A percentile compares a stretch with the other conserved stretches of the same genome.
Conservation (phyloP, 495 filamentous ascomycete genomes). For the Aspergillus sparsus region DNA sequence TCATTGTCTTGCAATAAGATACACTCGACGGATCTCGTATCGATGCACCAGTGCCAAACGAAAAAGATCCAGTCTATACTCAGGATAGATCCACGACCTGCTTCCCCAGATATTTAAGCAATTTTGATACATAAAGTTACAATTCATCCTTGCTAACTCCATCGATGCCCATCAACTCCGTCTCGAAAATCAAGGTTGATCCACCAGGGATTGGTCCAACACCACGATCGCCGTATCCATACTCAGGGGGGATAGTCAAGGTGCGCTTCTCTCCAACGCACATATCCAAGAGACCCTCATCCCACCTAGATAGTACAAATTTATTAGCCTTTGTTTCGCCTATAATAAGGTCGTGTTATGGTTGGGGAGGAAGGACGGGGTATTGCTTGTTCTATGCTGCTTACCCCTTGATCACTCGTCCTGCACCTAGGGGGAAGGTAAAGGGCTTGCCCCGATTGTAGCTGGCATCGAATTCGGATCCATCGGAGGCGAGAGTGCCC, state of each 20-base stretch:
- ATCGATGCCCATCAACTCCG: constrained; percentile 82
- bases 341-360: not conserved
- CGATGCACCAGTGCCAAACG: too few species aligned
- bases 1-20: too few species aligned
- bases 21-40: too few species aligned
- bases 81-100: too few species aligned
- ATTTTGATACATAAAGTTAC: constrained; percentile 22
- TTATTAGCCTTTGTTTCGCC: not conserved
- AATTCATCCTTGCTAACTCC: constrained; percentile 70
- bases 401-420: constrained; percentile 84
- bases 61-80: too few species aligned
- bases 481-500: constrained; percentile 64
- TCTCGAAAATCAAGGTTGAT: constrained; percentile 86
- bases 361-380: not conserved
- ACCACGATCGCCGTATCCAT: constrained; percentile 75
- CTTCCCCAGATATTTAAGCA: too few species aligned
- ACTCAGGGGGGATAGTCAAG: constrained; percentile 84
- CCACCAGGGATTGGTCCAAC: constrained; percentile 79
- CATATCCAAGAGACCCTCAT: constrained; percentile 89
- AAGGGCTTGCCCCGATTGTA: constrained; percentile 78
- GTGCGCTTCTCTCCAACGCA: constrained; percentile 95
- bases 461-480: constrained; percentile 57
- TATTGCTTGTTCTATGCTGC: constrained; percentile 23
- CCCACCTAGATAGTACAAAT: constrained; percentile 61
- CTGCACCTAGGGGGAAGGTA: constrained; percentile 73